Percentiles rank a stretch among this genome's conserved stretches.
Evolutionary conservation across 306 rosid genomes (phyloP).

Genomic region (cucumber (Cucumis sativus)): DNA sequence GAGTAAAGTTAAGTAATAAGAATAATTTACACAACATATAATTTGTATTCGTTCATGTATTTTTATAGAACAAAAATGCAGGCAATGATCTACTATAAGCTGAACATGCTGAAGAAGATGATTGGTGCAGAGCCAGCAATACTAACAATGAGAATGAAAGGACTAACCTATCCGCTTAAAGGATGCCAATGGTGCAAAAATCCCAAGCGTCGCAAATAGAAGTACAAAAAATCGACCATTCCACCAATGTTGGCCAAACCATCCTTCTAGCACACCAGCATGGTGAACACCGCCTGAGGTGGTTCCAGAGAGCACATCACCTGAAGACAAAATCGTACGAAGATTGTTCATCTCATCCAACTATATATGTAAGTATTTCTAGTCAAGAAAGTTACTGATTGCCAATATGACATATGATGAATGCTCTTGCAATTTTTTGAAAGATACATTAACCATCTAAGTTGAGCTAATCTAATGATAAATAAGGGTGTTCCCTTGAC

Average conservation of each 20-base stretch:
- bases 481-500: no score
- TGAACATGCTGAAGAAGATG: not conserved
- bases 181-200: constrained; percentile 24
- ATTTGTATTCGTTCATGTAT: not conserved
- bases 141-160: not conserved
- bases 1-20: not conserved
- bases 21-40: not conserved
- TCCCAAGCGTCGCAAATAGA: constrained; percentile 11
- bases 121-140: not conserved
- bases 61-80: not conserved
- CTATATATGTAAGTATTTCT: not conserved
- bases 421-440: not conserved
- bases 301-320: constrained; percentile 32
- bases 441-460: no score
- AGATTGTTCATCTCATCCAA: not conserved
- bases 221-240: constrained; percentile 27
- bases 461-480: no score
- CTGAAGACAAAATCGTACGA: not conserved
- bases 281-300: constrained; percentile 22
- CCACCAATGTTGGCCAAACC: constrained; percentile 42
- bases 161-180: constrained; percentile 26
- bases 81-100: not conserved
- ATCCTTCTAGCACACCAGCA: constrained; percentile 26
- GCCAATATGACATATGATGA: not conserved
- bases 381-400: not conserved